Base-by-base conservation (phyloP, 148 eudicot species). In the Rhododendron ferrugineum region DNA sequence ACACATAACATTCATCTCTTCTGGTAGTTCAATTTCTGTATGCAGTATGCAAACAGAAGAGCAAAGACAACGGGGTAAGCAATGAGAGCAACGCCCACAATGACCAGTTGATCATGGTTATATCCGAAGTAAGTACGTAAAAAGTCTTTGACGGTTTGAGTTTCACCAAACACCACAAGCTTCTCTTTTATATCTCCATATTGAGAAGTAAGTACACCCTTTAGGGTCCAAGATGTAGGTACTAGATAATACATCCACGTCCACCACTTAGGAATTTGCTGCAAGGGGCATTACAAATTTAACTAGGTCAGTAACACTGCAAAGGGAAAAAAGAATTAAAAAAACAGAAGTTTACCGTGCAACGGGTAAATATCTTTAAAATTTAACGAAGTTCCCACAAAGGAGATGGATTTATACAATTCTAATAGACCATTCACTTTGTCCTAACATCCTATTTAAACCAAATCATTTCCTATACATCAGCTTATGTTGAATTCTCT, bases 251-350 rank as follows among this genome's bases (percentile, higher is more conserved):
- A 95, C 74, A 94, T 82, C 98, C 97, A 95, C 2, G 91, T 49
- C 97, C 97, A 95, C 95, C 95, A 93, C 79, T 89, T 91, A 1
- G 97, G 97, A 85, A 95, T 88, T 78, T 91, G 92, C 95, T 95
- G 92, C 85, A 89, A 82, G 72, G 74, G 82, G 18, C 10, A 70
- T 82, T 32, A 42, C 30, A 2, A 84, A 42, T 6, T 37, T 32
- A 16, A 36, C 23, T n/a, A 44, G n/a, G 7, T 85, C 14, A 80
- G 83, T 66, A 30, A 47, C 42, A 42, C 15, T 79, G 11, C 14
- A 23, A 15, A 32, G 1, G 13, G 6, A 68, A 28, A 68, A 28
- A 11, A 11, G 2, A 3, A 11, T 0, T 0, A 28, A 28, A 13
- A 5, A 4, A 73, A 34, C 23, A 16, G 16, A 70, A 32, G 40